These are phyloP conservation scores for Furcasterigmium furcatum DNA, from an alignment of 2,329 filamentous ascomycete genomes.

Conservation along the genomic window DNA sequence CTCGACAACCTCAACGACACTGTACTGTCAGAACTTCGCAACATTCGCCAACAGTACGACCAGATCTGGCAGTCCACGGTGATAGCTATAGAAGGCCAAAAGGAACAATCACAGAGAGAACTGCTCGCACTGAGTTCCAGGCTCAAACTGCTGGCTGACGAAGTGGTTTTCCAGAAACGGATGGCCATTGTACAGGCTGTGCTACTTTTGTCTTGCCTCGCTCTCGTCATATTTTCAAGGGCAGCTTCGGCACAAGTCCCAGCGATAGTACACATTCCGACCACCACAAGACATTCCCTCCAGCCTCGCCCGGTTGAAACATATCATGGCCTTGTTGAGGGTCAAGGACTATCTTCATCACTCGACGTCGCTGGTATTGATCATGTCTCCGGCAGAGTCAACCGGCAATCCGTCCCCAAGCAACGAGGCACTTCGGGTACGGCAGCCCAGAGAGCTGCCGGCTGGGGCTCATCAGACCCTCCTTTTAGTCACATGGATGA, in stretches of 20 bases:
- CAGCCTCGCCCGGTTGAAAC: neutral
- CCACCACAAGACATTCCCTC: neutral
- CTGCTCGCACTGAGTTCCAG: slow-evolving; percentile 77
- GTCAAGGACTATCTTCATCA: no score
- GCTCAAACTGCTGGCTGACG: slow-evolving; percentile 87
- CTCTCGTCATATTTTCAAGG: slow-evolving; percentile 78
- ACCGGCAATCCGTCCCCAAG: no score
- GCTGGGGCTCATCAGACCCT: no score
- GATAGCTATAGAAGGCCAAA: slow-evolving; percentile 84
- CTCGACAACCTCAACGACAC: slow-evolving; percentile 83
- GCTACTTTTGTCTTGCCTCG: slow-evolving; percentile 80
- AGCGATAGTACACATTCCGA: neutral
- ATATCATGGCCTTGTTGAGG: no score
- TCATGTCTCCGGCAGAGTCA: no score
- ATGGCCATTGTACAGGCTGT: slow-evolving; percentile 92
- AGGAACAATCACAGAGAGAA: slow-evolving; percentile 79
- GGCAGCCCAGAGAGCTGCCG: no score
- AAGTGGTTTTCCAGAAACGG: slow-evolving; percentile 81
- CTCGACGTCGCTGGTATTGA: no score
- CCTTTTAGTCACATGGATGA: no score
- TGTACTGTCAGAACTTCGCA: slow-evolving; percentile 75
- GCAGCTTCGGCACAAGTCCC: slow-evolving; percentile 24
- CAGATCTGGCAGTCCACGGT: slow-evolving; percentile 96
- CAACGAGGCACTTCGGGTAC: no score
- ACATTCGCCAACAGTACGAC: slow-evolving; percentile 83